These are phyloP conservation scores for Marasmius oreades DNA, from an alignment of 1,284 basidiomycete genomes.

Conservation along the genomic window DNA sequence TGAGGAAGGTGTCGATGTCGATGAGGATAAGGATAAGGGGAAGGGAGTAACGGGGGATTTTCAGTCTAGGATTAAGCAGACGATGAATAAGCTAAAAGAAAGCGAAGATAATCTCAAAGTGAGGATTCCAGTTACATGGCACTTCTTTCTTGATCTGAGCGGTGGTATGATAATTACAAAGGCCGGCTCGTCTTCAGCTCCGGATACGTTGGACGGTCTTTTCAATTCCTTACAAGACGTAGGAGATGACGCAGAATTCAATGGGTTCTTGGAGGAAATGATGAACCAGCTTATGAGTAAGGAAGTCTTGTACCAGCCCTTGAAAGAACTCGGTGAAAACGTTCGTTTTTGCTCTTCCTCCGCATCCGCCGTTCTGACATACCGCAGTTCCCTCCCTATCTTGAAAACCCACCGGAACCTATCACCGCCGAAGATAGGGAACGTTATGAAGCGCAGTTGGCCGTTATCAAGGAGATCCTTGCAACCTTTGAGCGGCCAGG, in stretches of 20 bases:
- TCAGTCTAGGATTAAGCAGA: slow-evolving; percentile 73
- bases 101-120: slow-evolving; percentile 59
- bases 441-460: slow-evolving; percentile 70
- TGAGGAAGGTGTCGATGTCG: slow-evolving; percentile 24
- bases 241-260: slow-evolving; percentile 64
- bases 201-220: slow-evolving; percentile 46
- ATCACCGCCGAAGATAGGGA: slow-evolving; percentile 60
- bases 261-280: slow-evolving; percentile 84
- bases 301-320: slow-evolving; percentile 89
- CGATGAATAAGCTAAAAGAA: slow-evolving; percentile 79
- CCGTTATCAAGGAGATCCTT: slow-evolving; percentile 67
- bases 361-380: slow-evolving; percentile 2
- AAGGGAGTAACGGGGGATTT: slow-evolving; percentile 47
- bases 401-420: slow-evolving; percentile 48
- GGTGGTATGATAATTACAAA: slow-evolving; percentile 2
- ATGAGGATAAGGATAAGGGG: slow-evolving; percentile 72
- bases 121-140: slow-evolving; percentile 6
- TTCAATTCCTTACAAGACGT: slow-evolving; percentile 43
- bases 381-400: slow-evolving; percentile 78
- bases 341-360: slow-evolving; percentile 36
- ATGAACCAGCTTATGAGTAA: slow-evolving; percentile 94
- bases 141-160: slow-evolving; percentile 3
- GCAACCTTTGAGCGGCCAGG: slow-evolving; percentile 66
- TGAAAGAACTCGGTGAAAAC: slow-evolving; percentile 86
- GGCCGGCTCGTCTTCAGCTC: slow-evolving; percentile 25